These are phyloP conservation scores for Ustilago bromivora DNA, from an alignment of 1,284 basidiomycete species.

Conservation along the genomic window DNA sequence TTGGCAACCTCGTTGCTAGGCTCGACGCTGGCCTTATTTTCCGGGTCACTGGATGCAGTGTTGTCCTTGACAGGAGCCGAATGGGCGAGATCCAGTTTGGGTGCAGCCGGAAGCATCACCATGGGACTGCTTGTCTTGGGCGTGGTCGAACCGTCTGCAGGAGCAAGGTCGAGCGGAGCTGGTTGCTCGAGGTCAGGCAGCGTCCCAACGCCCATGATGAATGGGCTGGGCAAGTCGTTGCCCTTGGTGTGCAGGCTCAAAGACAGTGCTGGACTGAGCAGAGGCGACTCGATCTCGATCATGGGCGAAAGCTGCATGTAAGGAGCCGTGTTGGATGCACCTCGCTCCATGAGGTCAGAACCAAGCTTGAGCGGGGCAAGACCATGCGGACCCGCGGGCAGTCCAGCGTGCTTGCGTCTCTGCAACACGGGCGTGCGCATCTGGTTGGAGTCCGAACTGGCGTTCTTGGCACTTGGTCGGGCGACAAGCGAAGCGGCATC, in stretches of 20 bases:
- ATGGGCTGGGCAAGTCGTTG: slow-evolving; percentile 38
- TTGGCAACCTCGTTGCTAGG: slow-evolving; percentile 7
- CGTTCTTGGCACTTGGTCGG: slow-evolving; percentile 9
- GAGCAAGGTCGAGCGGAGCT: slow-evolving; percentile 34
- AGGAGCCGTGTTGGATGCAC: slow-evolving; percentile 17
- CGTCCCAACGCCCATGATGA: slow-evolving; percentile 42
- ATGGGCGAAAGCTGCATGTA: slow-evolving; percentile 54
- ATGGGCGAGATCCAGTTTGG: not conserved
- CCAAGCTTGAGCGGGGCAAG: slow-evolving; percentile 43
- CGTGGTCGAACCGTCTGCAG: slow-evolving; percentile 38
- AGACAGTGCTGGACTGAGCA: slow-evolving; percentile 46
- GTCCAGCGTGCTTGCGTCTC: slow-evolving; percentile 39
- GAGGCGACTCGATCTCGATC: slow-evolving; percentile 51
- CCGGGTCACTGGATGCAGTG: not conserved
- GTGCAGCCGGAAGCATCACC: not conserved
- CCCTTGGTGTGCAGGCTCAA: slow-evolving; percentile 36
- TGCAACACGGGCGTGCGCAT: slow-evolving; percentile 45
- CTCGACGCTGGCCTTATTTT: slow-evolving; percentile 11
- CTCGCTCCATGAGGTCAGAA: slow-evolving; percentile 40
- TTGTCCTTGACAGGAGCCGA: not conserved
- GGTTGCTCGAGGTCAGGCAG: slow-evolving; percentile 49
- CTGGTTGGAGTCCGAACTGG: slow-evolving; percentile 5
- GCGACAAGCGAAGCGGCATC: slow-evolving; percentile 2
- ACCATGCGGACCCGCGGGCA: slow-evolving; percentile 27
- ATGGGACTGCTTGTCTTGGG: slow-evolving; percentile 28